phyloP scores from a whole-genome alignment of 306 rosid genomes.

The Cicer yamashitae region DNA sequence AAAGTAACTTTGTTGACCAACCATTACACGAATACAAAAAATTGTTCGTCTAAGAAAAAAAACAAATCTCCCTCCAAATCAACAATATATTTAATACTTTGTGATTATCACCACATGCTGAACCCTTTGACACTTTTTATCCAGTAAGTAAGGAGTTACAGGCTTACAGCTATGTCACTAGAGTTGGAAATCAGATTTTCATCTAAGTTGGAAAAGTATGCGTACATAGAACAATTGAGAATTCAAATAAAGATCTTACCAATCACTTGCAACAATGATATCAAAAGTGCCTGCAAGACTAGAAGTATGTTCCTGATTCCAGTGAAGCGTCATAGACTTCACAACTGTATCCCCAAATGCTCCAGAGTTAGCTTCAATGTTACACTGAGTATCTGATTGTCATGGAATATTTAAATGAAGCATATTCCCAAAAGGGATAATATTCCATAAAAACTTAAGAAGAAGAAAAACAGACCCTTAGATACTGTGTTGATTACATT shows the following conservation, averaged over 20 bases:
- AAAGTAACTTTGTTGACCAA: conserved; percentile 53
- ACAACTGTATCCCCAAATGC: conserved; percentile 82
- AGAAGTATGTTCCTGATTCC: conserved; percentile 70
- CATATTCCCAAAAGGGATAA: conserved; percentile 19
- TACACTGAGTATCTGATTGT: conserved; percentile 81
- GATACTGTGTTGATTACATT: conserved; percentile 4
- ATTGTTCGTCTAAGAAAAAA: conserved; percentile 15
- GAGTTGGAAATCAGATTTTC: conserved; percentile 32
- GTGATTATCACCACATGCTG: conserved; percentile 21
- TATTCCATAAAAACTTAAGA: neutral
- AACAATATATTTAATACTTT: conserved; percentile 30
- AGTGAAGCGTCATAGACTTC: conserved; percentile 79
- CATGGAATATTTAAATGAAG: conserved; percentile 43
- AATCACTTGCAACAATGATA: conserved; percentile 82
- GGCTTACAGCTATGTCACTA: conserved; percentile 33
- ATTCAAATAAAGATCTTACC: conserved; percentile 53
- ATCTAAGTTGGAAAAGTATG: conserved; percentile 5
- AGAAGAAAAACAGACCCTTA: neutral
- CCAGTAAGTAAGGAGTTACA: conserved; percentile 33
- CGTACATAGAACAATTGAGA: conserved; percentile 27
- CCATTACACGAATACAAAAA: conserved; percentile 41
- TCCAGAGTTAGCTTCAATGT: conserved; percentile 68
- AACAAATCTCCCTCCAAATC: conserved; percentile 40
- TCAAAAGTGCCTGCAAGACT: conserved; percentile 63
- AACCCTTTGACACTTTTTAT: conserved; percentile 18